These are phyloP conservation scores for Aureobasidium lini DNA, from an alignment of 2,329 filamentous ascomycete genomes.

Conservation along the genomic window DNA sequence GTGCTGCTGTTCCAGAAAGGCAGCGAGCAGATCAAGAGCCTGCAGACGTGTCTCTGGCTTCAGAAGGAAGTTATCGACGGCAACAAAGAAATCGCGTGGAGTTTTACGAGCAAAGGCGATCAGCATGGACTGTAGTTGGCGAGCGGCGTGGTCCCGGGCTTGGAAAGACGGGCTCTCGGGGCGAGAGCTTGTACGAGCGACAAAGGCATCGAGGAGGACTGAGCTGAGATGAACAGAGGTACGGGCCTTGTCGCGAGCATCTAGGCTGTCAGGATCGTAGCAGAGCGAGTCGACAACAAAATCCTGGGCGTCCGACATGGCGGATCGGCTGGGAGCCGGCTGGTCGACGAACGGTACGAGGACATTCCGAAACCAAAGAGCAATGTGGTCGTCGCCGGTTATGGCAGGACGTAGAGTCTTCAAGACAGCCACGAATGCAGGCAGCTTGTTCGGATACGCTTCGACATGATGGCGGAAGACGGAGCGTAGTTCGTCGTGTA, in stretches of 20 bases:
- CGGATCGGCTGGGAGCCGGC: conserved; percentile 53
- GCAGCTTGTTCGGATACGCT: conserved; percentile 49
- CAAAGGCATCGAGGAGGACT: conserved; percentile 40
- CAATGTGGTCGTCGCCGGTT: conserved; percentile 52
- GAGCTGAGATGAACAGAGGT: conserved; percentile 47
- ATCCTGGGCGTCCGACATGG: conserved; percentile 58
- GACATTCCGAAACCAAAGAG: conserved; percentile 65
- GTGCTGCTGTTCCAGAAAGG: conserved; percentile 68
- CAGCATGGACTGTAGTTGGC: conserved; percentile 47
- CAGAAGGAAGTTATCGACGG: conserved; percentile 59
- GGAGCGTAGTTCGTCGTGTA: conserved; percentile 64
- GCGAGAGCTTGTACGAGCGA: conserved; percentile 34
- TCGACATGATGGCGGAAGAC: conserved; percentile 60
- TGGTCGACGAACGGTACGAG: conserved; percentile 50
- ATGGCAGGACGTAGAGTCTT: conserved; percentile 58
- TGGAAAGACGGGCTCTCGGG: conserved; percentile 27
- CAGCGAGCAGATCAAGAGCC: conserved; percentile 59
- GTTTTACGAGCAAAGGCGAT: conserved; percentile 56
- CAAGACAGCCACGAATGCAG: conserved; percentile 62
- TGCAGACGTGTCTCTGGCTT: conserved; percentile 57
- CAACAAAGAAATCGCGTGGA: conserved; percentile 60
- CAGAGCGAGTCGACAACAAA: conserved; percentile 58
- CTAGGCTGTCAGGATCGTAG: conserved; percentile 52
- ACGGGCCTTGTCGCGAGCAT: conserved; percentile 37
- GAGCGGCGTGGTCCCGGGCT: conserved; percentile 36